Conservation (phyloP, 2,329 filamentous ascomycete species). For the Cyphellophora attinorum region DNA sequence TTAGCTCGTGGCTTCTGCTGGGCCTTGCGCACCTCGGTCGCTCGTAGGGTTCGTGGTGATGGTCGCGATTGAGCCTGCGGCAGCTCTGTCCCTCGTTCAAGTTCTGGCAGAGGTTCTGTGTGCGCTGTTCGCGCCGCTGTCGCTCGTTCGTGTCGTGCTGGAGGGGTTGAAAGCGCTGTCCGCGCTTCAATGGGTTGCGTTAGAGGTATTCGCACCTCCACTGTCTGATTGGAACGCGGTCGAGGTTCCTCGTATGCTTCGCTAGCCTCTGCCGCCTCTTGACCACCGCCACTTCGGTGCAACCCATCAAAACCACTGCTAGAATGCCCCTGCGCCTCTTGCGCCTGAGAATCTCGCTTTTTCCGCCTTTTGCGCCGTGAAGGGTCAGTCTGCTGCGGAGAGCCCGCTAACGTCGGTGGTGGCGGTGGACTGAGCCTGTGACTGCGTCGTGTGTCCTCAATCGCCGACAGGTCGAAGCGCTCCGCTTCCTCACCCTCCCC, state of each 20-base stretch:
- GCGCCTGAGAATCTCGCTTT: not conserved
- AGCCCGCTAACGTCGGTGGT: not conserved
- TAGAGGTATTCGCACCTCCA: too few relatives aligned
- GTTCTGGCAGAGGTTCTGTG: not conserved
- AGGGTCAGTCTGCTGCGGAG: not conserved
- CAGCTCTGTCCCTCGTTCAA: not conserved
- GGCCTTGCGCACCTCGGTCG: not conserved
- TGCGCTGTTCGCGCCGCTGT: not conserved
- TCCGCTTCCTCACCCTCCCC: constrained; percentile 4
- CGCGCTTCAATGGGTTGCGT: too few relatives aligned
- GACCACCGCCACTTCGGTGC: not conserved
- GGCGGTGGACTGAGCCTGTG: constrained; percentile 4
- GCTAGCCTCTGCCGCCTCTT: too few relatives aligned
- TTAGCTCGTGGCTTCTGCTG: not conserved
- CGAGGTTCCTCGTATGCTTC: too few relatives aligned
- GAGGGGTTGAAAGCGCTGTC: too few relatives aligned
- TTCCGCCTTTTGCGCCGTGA: not conserved
- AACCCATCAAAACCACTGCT: not conserved
- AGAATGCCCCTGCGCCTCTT: not conserved
- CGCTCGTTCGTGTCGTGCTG: not conserved
- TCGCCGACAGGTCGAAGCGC: constrained; percentile 12
- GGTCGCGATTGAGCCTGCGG: too few relatives aligned
- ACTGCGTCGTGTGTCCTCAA: constrained; percentile 8
- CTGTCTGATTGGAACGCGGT: too few relatives aligned
- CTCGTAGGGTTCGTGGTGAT: too few relatives aligned